Base-by-base conservation (phyloP, 441 rosid species). In the Adansonia grandidieri region DNA sequence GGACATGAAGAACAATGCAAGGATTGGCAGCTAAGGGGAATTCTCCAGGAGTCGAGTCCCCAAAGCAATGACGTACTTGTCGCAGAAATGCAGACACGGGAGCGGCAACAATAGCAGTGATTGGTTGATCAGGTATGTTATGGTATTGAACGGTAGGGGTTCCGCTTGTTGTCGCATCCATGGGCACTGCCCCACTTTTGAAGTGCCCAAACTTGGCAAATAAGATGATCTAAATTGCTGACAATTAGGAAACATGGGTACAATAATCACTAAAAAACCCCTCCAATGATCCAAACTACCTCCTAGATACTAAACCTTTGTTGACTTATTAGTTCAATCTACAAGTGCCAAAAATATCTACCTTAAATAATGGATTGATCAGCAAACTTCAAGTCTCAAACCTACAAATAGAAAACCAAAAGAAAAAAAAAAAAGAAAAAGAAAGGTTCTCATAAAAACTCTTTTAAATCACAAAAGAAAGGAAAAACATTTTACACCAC, bases 1-100 rank as follows among this genome's bases (percentile, higher is more conserved):
- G 97, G 80, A 96, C 94, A 84, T 96, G 95, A 73, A 96, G 98
- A 20, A 94, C 92, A 81, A 96, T 90, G 71, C 98, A 94, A 44
- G 99, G 99, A 74, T 78, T 94, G 22, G 97, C 91, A 80, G 99
- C 96, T 81, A 96, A 85, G 14, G 99, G 99, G 80, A 96, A 96
- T 70, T 94, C 99, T 82, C 99, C 99, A 24, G 98, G 98, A 54
- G 80, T 78, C 17, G 93, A 86, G 78, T 93, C 91, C 84, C 98
- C 98, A 40, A 83, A 90, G 82, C 97, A 93, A 78, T 92, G 98
- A 0, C 95, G 96, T 37, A 86, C 92, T 67, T 87, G 91, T 71
- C 98, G 85, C 78, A 87, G 97, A 81, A 85, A 88, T 76, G 91
- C 75, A 8, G 90, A 71, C 45, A 86, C 70, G 58, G 92, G 84